These are phyloP conservation scores for Paecilomyces variotii DNA, from an alignment of 2,329 filamentous ascomycete species.

Conservation along the genomic window DNA sequence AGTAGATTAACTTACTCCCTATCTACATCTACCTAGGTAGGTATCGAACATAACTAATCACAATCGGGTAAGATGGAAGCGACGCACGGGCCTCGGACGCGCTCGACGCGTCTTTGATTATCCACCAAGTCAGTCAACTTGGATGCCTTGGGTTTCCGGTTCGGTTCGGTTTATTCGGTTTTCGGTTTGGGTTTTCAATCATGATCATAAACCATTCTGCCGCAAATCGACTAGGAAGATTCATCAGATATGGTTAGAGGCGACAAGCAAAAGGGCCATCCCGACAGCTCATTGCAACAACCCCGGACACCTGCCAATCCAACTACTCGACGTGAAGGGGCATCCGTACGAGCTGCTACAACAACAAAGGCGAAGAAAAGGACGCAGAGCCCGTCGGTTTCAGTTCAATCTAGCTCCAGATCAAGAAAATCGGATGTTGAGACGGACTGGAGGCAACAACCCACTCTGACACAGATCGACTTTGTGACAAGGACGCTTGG, in stretches of 20 bases:
- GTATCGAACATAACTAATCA: no score
- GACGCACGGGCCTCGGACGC: not conserved
- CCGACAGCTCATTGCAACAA: not conserved
- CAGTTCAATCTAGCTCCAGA: conserved; percentile 10
- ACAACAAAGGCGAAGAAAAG: conserved; percentile 5
- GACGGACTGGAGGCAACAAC: conserved; percentile 20
- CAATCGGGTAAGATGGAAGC: not conserved
- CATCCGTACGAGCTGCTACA: not conserved
- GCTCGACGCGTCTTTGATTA: not conserved
- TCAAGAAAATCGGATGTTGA: conserved; percentile 12
- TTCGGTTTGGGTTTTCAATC: no score
- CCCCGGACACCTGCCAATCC: conserved; percentile 1
- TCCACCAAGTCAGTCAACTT: not conserved
- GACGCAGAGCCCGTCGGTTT: conserved; percentile 8
- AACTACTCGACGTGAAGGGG: not conserved
- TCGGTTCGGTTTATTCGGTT: not conserved
- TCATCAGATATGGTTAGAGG: not conserved
- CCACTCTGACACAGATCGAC: conserved; percentile 36
- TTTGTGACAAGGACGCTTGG: conserved; percentile 22
- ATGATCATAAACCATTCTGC: no score
- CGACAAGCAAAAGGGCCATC: not conserved
- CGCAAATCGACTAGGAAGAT: no score
- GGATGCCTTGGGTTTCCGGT: not conserved
- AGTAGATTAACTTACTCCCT: no score
- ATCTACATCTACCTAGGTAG: no score